Evolutionary conservation across 2,329 filamentous ascomycete genomes (phyloP).

Genomic region (Aspergillus transmontanensis): DNA sequence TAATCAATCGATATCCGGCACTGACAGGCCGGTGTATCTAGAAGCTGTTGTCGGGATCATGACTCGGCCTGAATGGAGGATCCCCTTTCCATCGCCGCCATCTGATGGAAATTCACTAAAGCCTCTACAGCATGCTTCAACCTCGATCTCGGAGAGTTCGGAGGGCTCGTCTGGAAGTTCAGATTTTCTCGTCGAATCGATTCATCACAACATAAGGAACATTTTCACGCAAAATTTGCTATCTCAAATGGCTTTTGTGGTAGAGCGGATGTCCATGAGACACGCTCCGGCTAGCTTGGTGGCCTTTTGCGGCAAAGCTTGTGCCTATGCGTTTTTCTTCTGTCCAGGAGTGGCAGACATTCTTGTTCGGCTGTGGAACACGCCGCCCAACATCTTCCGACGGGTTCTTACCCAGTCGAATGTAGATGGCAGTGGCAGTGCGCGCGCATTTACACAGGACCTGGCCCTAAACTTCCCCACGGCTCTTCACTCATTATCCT

Average conservation of each 20-base stretch:
- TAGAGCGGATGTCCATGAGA: constrained; percentile 82
- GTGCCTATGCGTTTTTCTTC: constrained; percentile 92
- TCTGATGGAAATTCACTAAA: constrained; percentile 41
- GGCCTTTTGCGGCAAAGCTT: constrained; percentile 85
- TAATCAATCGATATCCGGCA: constrained; percentile 76
- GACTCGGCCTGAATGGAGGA: constrained; percentile 85
- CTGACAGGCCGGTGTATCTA: constrained; percentile 79
- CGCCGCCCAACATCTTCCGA: constrained; percentile 68
- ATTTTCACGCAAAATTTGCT: constrained; percentile 82
- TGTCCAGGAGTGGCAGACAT: constrained; percentile 84
- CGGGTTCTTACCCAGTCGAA: constrained; percentile 71
- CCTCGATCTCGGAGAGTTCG: constrained; percentile 58
- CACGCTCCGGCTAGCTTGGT: constrained; percentile 73
- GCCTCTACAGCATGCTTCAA: constrained; percentile 42
- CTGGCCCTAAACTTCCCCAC: constrained; percentile 72
- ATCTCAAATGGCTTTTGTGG: constrained; percentile 81
- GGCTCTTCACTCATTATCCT: constrained; percentile 62
- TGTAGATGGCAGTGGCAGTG: constrained; percentile 56
- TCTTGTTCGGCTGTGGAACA: constrained; percentile 77
- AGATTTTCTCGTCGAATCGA: constrained; percentile 72
- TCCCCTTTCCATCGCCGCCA: constrained; percentile 64
- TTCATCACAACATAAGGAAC: constrained; percentile 84
- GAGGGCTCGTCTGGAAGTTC: constrained; percentile 54
- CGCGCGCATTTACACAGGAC: constrained; percentile 60
- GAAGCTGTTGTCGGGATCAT: constrained; percentile 81